These are phyloP conservation scores for Claviceps digitariae DNA, from an alignment of 2,329 filamentous ascomycete genomes.

Conservation along the genomic window DNA sequence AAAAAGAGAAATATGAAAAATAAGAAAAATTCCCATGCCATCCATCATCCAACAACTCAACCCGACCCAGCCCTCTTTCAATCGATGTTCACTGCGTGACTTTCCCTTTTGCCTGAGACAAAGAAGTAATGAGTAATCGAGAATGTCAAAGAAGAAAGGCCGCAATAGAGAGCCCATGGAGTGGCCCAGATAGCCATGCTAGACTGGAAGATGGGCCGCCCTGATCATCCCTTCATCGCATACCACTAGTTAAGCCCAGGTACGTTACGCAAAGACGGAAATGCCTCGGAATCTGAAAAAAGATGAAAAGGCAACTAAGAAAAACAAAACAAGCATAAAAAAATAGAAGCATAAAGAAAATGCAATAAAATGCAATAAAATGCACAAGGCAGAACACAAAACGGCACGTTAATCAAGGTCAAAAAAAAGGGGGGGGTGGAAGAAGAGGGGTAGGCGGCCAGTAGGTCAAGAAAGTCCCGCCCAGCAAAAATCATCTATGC, in stretches of 20 bases:
- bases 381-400: conserved; percentile 4
- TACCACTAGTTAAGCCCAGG: background rate
- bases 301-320: background rate
- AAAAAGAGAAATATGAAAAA: background rate
- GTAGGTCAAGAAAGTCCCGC: conserved; percentile 8
- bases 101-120: background rate
- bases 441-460: conserved; percentile 2
- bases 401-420: too few species aligned
- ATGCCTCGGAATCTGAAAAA: background rate
- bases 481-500: conserved; percentile 16
- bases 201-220: background rate
- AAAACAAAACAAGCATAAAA: conserved; percentile 3
- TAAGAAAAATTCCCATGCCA: background rate
- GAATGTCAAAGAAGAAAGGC: background rate
- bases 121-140: background rate
- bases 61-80: background rate
- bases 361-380: conserved; percentile 7
- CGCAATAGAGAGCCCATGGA: background rate
- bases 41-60: conserved; percentile 3
- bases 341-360: conserved; percentile 8
- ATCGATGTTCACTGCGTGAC: too few species aligned
- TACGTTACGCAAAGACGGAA: background rate
- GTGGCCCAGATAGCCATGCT: background rate
- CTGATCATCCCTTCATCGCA: background rate
- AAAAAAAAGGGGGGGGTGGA: too few species aligned